Conservation (phyloP, 768 basidiomycete species). For the Termitomyces eurrhizus region DNA sequence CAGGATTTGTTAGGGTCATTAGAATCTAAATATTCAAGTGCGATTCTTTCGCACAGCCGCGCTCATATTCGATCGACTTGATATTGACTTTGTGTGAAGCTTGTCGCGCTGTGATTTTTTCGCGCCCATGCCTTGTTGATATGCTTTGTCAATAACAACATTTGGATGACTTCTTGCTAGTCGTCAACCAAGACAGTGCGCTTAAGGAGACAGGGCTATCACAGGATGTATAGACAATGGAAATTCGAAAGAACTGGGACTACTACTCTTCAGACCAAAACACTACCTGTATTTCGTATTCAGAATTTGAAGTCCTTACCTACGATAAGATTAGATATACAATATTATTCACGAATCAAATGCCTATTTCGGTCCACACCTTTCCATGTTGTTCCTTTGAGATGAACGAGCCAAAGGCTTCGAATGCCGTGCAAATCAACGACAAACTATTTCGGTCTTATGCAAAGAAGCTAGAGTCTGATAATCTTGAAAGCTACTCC, state of each 20-base stretch:
- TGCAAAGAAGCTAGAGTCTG: constrained; percentile 26
- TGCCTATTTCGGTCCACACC: background rate
- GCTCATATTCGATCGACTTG: constrained; percentile 8
- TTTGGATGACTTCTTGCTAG: background rate
- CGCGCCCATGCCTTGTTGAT: background rate
- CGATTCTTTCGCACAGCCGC: constrained; percentile 12
- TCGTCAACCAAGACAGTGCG: background rate
- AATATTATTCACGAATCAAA: background rate
- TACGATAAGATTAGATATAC: constrained; percentile 11
- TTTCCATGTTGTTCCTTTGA: constrained; percentile 5
- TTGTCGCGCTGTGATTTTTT: background rate
- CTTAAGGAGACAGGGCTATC: background rate
- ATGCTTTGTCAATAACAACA: background rate
- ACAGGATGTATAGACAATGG: background rate
- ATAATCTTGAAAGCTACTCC: constrained; percentile 22
- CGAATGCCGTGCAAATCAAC: constrained; percentile 25
- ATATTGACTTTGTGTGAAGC: constrained; percentile 9
- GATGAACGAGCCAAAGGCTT: constrained; percentile 8
- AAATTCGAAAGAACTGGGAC: background rate
- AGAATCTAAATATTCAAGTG: constrained; percentile 2
- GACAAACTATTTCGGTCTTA: constrained; percentile 35
- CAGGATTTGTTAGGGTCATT: constrained; percentile 14
- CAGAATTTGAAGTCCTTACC: background rate
- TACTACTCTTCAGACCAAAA: background rate
- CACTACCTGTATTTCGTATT: too few species aligned